Conservation (phyloP, 257 asterid genomes). For the Paulownia fortunei region DNA sequence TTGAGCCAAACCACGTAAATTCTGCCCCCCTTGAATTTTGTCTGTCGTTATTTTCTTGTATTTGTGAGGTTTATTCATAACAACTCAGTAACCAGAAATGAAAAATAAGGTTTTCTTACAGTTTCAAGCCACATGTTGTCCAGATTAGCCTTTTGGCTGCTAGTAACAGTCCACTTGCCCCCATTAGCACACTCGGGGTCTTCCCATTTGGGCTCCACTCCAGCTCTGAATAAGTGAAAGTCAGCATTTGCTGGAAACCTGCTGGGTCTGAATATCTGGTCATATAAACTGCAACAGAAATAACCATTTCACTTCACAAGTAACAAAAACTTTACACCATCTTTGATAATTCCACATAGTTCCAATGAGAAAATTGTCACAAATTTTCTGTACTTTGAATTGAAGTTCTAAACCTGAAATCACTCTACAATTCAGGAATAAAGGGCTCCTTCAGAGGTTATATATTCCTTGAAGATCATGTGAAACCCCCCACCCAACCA, state of each 20-base stretch:
- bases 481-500: neutral
- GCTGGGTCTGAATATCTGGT: constrained; percentile 86
- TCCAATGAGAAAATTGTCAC: neutral
- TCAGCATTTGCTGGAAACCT: constrained; percentile 77
- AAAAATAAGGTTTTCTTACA: constrained; percentile 46
- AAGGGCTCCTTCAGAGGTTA: neutral
- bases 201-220: constrained; percentile 98
- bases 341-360: neutral
- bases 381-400: neutral
- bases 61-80: neutral
- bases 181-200: constrained; percentile 97
- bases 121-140: constrained; percentile 95
- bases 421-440: neutral
- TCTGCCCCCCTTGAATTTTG: neutral
- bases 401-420: neutral
- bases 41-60: neutral
- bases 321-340: neutral
- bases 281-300: constrained; percentile 71
- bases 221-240: constrained; percentile 87
- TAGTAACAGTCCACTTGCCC: constrained; percentile 83
- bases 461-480: neutral
- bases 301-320: constrained; percentile 26
- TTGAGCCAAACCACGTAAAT: neutral
- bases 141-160: constrained; percentile 59
- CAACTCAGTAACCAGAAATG: constrained; percentile 12